Evolutionary conservation across 139 green algal genomes (phyloP), one percentile per base, ranked within the genome.

Genomic region (Chlorella sp.): DNA sequence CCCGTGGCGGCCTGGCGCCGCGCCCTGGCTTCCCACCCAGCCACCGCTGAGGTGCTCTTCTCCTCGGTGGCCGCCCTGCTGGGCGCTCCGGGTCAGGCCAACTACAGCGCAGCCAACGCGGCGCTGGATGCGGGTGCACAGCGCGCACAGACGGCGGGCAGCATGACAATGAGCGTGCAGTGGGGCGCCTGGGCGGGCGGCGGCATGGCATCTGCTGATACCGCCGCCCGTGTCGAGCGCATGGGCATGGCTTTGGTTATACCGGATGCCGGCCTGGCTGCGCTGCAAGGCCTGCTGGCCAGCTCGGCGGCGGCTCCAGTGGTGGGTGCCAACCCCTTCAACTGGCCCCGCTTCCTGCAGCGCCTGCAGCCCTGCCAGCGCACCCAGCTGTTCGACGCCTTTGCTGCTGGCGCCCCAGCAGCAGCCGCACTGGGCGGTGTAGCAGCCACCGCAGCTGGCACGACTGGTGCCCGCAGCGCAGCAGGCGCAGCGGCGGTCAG

Each of bases 71-170:
- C 88, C 1, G 62, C 88, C 9, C 78, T 91, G 28, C 70, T 91
- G 48, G 88, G 88, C 5, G 93, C 87, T 0, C 76, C 86, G 32
- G 91, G 91, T 1, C 91, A 94, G 75, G 44, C 83, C 51, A 94
- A 93, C 78, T 92, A 93, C 87, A 90, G 89, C 40, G 85, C 80
- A 7, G 92, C 90, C n/a, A 95, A 96, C 62, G 82, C 87, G 22
- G 74, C 58, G 1, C 84, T 96, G 69, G 93, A 96, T 73, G 80
- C 44, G 0, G 38, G 89, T 8, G 87, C 91, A 13, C 79, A 78
- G 43, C 56, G 28, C n/a, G 79, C 74, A 14, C 74, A 80, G 40
- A 46, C 38, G 68, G 24, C 26, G 38, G 34, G 43, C 11, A 48
- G 72, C 41, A 24, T 38, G 32, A 22, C 72, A 64, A 28, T 77